Base-by-base conservation (phyloP, 2,329 filamentous ascomycete genomes). In the Teratosphaeria gauchensis region DNA sequence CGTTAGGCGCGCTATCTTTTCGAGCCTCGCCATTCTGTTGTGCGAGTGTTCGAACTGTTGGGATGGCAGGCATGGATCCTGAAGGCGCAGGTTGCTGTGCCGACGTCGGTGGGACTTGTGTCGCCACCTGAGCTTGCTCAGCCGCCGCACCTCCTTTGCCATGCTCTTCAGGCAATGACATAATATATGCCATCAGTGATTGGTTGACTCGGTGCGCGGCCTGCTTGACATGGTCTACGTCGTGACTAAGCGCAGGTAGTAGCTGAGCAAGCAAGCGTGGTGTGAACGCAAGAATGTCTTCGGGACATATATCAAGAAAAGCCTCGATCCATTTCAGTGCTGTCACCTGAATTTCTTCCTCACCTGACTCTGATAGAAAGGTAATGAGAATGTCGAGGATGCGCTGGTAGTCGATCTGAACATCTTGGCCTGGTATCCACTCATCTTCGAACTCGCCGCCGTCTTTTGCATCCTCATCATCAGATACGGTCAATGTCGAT, bases 351-450 rank as follows among this genome's bases (percentile, higher is more conserved):
- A 95, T 92, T 68, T 96, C 90, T 71, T 97, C 91, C 71, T 96
- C 92, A 86, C 71, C 65, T 2, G 89, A 87, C 19, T 90, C 89
- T 67, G 95, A 89, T 52, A 99, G 81, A 63, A 94, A 96, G 12
- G 87, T 86, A 1, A 95, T 91, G 51, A 99, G 76, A 57, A 97
- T 99, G 66, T 95, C 89, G 54, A 99, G 77, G 38, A 99, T 95
- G 64, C 88, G 90, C 61, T 89, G 86, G 73, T 96, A 90, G 73
- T 97, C 92, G 62, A 99, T 89, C 60, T 95, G 88, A 7, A 96
- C 91, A 72, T 99, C 94, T 74, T 99, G 94, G 0, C 95, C 94
- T 0, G 95, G 95, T 53, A 97, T 87, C 91, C 92, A 99, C 70
- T 97, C 94, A 61, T 92, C 92, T 66, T 96, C 92, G 52, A 83